Base-by-base conservation (phyloP, 75 land plant species). In the Cunninghamia lanceolata region DNA sequence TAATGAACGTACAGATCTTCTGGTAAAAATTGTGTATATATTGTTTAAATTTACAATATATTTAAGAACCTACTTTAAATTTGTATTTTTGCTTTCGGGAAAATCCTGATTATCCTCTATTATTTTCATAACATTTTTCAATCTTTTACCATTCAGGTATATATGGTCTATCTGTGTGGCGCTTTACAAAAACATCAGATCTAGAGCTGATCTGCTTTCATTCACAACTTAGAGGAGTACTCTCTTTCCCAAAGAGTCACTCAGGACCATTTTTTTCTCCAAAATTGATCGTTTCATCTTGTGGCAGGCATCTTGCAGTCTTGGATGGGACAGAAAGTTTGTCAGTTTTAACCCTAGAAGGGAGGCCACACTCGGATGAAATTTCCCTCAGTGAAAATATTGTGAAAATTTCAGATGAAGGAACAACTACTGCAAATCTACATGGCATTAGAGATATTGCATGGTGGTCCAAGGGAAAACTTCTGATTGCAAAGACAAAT, bases 381-480 rank as follows among this genome's bases (percentile, higher is more conserved):
- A 79, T 82, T 85, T 53, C 88, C 66, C 63, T 21, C 47, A 59
- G 25, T 75, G 84, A 50, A 38, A 21, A 9, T 63, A 59, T 35
- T 32, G 66, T 84, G 28, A 50, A 86, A 50, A 77, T 9, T n/a
- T 66, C 54, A 13, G 53, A 71, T 13, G 46, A 45, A 68, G 79
- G 52, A 82, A 87, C 63, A 35, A 59, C 34, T 39, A 47, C 47
- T 35, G 91, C 68, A 10, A 83, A 84, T 39, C 53, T 90, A 9
- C 39, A 52, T 86, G 89, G 86, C 46, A 76, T 95, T 63, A 54
- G 83, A 30, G 95, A 93, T 89, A 87, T 93, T 68, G 87, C 88
- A 79, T 96, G 99, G 99, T 95, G 97, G 97, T 90, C 90, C 56
- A 90, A 93, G 34, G 74, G 85, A 77, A 85, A 88, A 28, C 86